Base-by-base conservation (phyloP, 345 rosid genomes). In the Melaleuca quinquenervia region DNA sequence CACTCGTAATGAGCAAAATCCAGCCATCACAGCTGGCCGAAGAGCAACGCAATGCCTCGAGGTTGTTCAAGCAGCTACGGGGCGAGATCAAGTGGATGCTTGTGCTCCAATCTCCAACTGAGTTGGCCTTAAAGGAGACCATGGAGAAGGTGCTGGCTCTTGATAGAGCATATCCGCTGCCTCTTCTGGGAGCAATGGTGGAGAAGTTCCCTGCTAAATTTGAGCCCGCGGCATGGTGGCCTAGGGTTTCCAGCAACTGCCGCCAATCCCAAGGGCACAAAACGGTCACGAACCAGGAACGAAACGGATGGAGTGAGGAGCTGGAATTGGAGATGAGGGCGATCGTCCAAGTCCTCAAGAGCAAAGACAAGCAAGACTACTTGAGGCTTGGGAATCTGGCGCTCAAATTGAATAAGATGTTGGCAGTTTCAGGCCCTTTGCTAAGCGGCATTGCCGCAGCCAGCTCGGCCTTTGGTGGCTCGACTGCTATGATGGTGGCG, bases 21-120 rank as follows among this genome's bases (percentile, higher is more conserved):
- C 92, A 91, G 53, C 92, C 91, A 3, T 91, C 92, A 0, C 92
- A 91, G 80, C 88, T 91, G 18, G 91, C 91, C 0, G 92, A 91
- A 75, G 92, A 91, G 82, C 92, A 89, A 36, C 85, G 92, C 22
- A 89, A 88, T 21, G 91, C 90, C 3, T 50, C 88, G 0, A 87
- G 91, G 86, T 75, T 91, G 85, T 91, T 89, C 75, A 88, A 52
- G 44, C 89, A 91, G 84, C 90, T 91, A 18, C 32, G 85, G 18
- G 45, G 45, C 8, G 85, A 85, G 44, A 87, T 91, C 41, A 41
- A 82, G 52, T 84, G 87, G 0, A 84, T 62, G 24, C 83, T 91
- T 6, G 62, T 85, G 22, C 83, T 87, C 55, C 49, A 55, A 11
- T 7, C 87, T 50, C 86, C 84, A 8, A 85, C 87, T 5, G 60